These are phyloP conservation scores for Nicotiana obtusifolia DNA, from an alignment of 257 asterid species.

Conservation along the genomic window DNA sequence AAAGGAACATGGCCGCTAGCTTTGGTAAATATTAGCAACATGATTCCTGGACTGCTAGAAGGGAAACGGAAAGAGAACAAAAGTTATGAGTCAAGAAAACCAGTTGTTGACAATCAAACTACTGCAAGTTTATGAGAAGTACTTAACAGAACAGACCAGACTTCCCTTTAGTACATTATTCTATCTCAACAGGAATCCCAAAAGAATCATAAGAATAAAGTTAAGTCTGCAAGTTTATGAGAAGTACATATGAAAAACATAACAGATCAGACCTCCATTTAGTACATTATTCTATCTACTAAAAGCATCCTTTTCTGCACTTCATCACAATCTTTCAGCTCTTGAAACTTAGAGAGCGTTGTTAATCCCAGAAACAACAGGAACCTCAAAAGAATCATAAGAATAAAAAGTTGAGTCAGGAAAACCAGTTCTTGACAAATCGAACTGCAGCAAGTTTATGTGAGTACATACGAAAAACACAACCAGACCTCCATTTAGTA, in stretches of 20 bases:
- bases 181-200: background rate
- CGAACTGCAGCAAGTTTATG: background rate
- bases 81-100: background rate
- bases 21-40: constrained; percentile 69
- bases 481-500: no score
- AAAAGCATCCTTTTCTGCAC: background rate
- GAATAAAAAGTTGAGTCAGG: background rate
- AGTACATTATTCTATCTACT: background rate
- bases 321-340: background rate
- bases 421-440: no score
- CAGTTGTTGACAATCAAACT: background rate
- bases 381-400: background rate
- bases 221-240: background rate
- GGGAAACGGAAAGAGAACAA: constrained; percentile 8
- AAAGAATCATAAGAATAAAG: background rate
- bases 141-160: background rate
- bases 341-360: background rate
- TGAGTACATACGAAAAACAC: background rate
- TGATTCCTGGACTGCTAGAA: constrained; percentile 74
- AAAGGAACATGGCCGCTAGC: constrained; percentile 69
- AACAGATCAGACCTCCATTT: background rate
- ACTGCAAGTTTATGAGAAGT: background rate
- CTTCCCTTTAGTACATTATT: background rate
- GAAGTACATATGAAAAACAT: background rate
- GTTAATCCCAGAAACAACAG: background rate